Evolutionary conservation across 2,329 filamentous ascomycete genomes (phyloP), one percentile per base, ranked within the genome.

Genomic region (Ophiobolus disseminans): DNA sequence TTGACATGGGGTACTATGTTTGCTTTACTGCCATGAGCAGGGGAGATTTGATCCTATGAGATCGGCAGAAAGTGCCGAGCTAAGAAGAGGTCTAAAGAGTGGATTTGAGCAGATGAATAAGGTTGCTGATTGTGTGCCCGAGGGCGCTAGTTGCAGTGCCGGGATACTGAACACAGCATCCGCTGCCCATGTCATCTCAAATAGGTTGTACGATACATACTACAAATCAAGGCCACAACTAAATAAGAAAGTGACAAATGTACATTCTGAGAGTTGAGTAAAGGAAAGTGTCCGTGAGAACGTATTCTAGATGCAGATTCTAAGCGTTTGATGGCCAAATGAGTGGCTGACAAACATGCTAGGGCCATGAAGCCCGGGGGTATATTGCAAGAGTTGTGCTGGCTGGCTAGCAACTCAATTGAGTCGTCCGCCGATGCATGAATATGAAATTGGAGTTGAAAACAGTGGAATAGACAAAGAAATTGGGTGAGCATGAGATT

Each of bases 271-370:
- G 7, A 16, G 16, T 20, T 17, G 11, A 14, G 16, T 25, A 3
- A 4, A 19, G 20, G n/a, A 32, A n/a, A 35, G 9, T 43, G 40
- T 35, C 40, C 28, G 30, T 19, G 40, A 43, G 40, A 30, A 43
- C 40, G 19, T 16, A 22, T 43, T 43, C 40, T 43, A 43, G 30
- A 43, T 35, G 30, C 40, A 28, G 14, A 19, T 36, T 40, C 37
- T 40, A 28, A 40, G 16, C 10, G 23, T 25, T 4, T 28, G 22
- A 17, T 28, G 22, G 13, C 21, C 23, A 28, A 13, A 7, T 19
- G 14, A 2, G 23, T 20, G 23, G 16, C 10, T 16, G 14, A 11
- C 22, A 20, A 13, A 40, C n/a, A 40, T 40, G 37, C 14, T 39
- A 13, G 23, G 37, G 22, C 16, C 6, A 13, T 25, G 9, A 22